These are phyloP conservation scores for Zasmidium cellare DNA, from an alignment of 2,329 filamentous ascomycete genomes.

Conservation along the genomic window DNA sequence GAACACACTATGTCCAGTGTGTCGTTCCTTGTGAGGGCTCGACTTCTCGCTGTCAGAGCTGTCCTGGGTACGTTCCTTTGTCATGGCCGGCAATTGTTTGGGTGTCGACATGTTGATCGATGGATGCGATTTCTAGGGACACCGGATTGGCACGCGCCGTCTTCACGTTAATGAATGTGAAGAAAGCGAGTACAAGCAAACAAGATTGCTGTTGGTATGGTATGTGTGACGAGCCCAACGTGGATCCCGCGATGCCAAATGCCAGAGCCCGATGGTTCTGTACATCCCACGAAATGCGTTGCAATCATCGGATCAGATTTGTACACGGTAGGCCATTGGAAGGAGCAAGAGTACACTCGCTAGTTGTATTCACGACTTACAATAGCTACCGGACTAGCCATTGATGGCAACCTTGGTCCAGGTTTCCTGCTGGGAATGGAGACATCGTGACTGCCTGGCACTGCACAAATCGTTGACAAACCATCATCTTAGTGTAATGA, in stretches of 20 bases:
- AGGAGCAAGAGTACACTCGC: not conserved
- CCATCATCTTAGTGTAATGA: not conserved
- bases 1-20: constrained; percentile 41
- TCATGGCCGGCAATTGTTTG: not conserved
- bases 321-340: not conserved
- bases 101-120: not conserved
- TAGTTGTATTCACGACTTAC: not conserved
- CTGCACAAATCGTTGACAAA: not conserved
- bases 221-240: not conserved
- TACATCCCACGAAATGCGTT: constrained; percentile 1
- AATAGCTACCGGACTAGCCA: not conserved
- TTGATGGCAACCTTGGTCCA: not conserved
- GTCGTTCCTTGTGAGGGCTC: constrained; percentile 6
- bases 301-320: constrained; percentile 3
- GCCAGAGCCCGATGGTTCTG: not conserved
- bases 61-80: not conserved
- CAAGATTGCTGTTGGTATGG: not conserved
- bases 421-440: not conserved
- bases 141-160: not conserved
- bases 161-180: not conserved
- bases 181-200: not conserved
- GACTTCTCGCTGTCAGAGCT: not conserved
- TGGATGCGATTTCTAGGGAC: not conserved
- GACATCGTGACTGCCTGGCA: not conserved
- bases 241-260: not conserved